These are phyloP conservation scores for Mortierella sp. DNA, from an alignment of 371 early-diverging fungal genomes.

Conservation along the genomic window DNA sequence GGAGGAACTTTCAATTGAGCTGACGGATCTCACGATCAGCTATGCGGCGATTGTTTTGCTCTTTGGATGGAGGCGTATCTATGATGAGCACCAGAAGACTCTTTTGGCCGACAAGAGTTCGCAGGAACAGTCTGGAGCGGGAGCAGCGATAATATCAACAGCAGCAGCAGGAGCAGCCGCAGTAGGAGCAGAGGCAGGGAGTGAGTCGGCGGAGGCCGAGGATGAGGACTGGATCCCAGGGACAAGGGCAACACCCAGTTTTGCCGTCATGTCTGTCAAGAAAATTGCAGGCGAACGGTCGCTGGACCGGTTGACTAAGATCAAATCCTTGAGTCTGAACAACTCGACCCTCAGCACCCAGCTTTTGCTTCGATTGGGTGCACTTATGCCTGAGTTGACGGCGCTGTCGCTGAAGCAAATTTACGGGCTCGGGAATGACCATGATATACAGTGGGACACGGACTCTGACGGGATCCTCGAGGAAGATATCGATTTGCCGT, in stretches of 20 bases:
- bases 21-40: background rate
- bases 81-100: background rate
- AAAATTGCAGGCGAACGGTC: background rate
- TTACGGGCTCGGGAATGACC: background rate
- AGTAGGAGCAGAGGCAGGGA: background rate
- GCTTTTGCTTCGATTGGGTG: background rate
- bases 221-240: background rate
- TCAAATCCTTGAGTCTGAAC: slow-evolving; percentile 1
- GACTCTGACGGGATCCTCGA: background rate
- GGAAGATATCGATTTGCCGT: background rate
- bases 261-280: slow-evolving; percentile 2
- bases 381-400: background rate
- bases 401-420: background rate
- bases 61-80: background rate
- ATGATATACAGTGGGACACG: background rate
- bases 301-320: background rate
- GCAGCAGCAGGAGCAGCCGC: background rate
- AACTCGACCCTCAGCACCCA: slow-evolving; percentile 1
- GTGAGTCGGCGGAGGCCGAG: background rate
- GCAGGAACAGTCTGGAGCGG: background rate
- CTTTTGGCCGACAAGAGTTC: background rate
- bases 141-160: background rate
- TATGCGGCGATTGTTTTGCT: slow-evolving; percentile 3
- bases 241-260: background rate
- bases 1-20: background rate